Evolutionary conservation across 2,329 filamentous ascomycete genomes (phyloP), one percentile per base, ranked within the genome.

Genomic region (Aspergillus ochraceoroseus): DNA sequence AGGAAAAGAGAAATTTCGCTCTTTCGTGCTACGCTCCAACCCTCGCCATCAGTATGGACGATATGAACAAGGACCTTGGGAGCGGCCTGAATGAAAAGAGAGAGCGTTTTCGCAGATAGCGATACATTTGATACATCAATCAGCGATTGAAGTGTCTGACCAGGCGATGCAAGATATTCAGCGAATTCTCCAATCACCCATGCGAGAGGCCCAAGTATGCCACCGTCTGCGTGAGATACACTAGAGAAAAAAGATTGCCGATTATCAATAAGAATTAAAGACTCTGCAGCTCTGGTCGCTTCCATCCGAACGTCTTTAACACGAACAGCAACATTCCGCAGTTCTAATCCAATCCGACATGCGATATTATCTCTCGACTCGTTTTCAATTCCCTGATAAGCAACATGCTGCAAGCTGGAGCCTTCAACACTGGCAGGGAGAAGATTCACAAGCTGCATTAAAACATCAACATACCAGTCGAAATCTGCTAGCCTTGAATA

Each of bases 391-490:
- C 49, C 52, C 27, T 47, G 47, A 14, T 46, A 33, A 15, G 28
- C 28, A 37, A 29, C 33, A 31, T 38, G 17, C 29, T 43, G 28
- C 52, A 53, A 15, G 53, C 53, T 36, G 47, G 35, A 32, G 51
- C 61, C 45, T 22, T 52, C 43, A 19, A 36, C 30, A 29, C 54
- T 53, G n/a, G 56, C 52, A 15, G 67, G 67, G 17, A 68, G 53
- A 41, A 86, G 74, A 58, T 83, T 80, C 27, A 95, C 80, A 9
- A 98, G 75, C 59, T 95, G 87, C 4, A 87, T 83, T 19, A 98
- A 70, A 18, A 95, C 79, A 51, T 92, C 86, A 51, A 96, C 84
- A 62, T 96, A 96, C 92, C 92, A 98, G 52, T 95, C 90, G 62
- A 98, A 98, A 60, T 98, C 90, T 37, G 76, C 70, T 32, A 98